A percentile compares a stretch with the other conserved stretches of the same genome.
phyloP scores from a whole-genome alignment of 495 filamentous ascomycete species.

The Penicillium macrosclerotiorum region DNA sequence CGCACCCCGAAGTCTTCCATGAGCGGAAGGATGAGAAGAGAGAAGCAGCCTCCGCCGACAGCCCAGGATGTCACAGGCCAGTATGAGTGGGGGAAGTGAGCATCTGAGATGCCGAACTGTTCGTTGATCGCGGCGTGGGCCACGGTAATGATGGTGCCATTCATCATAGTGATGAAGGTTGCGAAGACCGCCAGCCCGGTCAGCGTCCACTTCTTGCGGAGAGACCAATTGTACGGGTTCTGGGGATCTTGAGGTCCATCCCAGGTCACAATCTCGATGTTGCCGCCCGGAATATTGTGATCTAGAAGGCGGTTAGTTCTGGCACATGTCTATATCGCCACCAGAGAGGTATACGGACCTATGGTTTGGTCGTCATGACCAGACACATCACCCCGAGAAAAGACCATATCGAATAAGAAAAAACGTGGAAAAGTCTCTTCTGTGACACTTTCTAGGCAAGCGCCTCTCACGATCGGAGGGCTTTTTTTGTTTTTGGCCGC shows the following conservation, averaged over 20 bases:
- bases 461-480: neutral
- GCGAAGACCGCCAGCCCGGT: conserved; percentile 25
- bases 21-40: conserved; percentile 48
- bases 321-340: neutral
- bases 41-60: conserved; percentile 44
- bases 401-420: conserved; percentile 17
- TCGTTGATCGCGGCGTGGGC: conserved; percentile 38
- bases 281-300: conserved; percentile 12
- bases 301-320: conserved; percentile 11
- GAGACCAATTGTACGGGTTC: conserved; percentile 63
- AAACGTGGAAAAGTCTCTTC: neutral
- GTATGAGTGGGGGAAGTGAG: conserved; percentile 49
- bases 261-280: conserved; percentile 42
- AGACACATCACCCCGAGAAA: conserved; percentile 25
- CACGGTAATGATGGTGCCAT: conserved; percentile 45
- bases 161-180: conserved; percentile 39
- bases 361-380: conserved; percentile 19
- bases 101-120: conserved; percentile 43
- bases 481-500: neutral
- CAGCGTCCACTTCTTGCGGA: conserved; percentile 39
- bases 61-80: conserved; percentile 53
- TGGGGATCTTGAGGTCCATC: conserved; percentile 49
- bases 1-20: conserved; percentile 53
- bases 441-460: neutral
- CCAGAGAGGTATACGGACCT: conserved; percentile 5